Evolutionary conservation across 1,284 basidiomycete genomes (phyloP), one percentile per base, ranked within the genome.

Genomic region (Ustilago shanxiensis): DNA sequence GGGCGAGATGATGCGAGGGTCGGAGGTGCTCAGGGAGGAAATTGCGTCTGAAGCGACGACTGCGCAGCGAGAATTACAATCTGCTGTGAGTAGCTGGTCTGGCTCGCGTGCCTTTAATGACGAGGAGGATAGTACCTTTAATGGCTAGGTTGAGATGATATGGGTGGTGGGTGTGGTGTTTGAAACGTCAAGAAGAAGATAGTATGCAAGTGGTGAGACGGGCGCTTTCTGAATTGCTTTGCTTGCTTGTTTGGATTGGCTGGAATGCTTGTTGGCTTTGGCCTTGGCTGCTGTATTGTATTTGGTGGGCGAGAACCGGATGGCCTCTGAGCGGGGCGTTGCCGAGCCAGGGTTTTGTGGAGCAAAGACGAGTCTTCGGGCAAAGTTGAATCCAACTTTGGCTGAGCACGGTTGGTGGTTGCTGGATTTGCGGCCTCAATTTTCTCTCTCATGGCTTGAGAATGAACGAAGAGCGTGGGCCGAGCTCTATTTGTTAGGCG

Each of bases 401-500:
- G n/a, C n/a, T 44, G 35, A 37, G 35, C 14, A n/a, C n/a, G n/a
- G n/a, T n/a, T 16, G 1, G 37, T 39, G 14, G 14, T 39, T 16
- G 7, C 11, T 39, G 37, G 14, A 24, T 55, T 11, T 49, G 47
- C 47, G 24, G 13, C 22, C 47, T 26, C 14, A 16, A 26, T 24
- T 45, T 45, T 6, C 20, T n/a, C 16, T 9, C 10, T 5, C 16
- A 3, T 7, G 2, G 14, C 20, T 24, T 24, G 50, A 52, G 50
- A 50, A 28, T n/a, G n/a, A n/a, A n/a, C n/a, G n/a, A n/a, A 57
- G 22, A 37, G 37, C 58, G 68, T 71, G 68, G 68, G 62, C 62
- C 39, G 22, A 64, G 47, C 37, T 45, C 41, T 50, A 58, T 49
- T 65, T 49, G 31, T 24, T 56, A 33, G 33, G 62, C 45, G 57